phyloP scores from a whole-genome alignment of 805 yeast species.

The Torulaspora quercuum region DNA sequence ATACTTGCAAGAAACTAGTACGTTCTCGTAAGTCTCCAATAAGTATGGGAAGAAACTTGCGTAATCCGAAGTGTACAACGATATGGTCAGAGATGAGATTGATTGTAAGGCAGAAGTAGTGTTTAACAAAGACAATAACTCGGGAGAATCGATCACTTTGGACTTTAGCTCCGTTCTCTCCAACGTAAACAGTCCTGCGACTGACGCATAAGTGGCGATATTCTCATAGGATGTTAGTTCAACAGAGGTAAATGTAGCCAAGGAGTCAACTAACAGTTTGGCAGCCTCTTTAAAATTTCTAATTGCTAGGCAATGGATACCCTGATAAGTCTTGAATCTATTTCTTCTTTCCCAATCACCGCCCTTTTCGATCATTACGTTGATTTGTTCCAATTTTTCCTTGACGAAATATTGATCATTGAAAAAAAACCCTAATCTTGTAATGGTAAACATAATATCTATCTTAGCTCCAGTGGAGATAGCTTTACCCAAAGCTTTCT shows the following conservation, averaged over 20 bases:
- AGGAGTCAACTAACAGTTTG: slow-evolving; percentile 76
- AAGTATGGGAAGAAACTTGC: slow-evolving; percentile 71
- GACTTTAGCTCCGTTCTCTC: slow-evolving; percentile 80
- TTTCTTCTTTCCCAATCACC: slow-evolving; percentile 99
- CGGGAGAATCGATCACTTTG: slow-evolving; percentile 90
- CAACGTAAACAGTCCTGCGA: slow-evolving; percentile 81
- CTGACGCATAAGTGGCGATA: slow-evolving; percentile 81
- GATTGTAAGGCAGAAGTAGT: slow-evolving; percentile 72
- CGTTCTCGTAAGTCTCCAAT: slow-evolving; percentile 70
- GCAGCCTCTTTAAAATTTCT: slow-evolving; percentile 87
- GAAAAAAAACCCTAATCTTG: slow-evolving; percentile 86
- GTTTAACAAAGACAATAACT: slow-evolving; percentile 74
- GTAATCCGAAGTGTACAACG: slow-evolving; percentile 87
- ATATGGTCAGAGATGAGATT: slow-evolving; percentile 74
- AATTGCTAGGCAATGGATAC: slow-evolving; percentile 77
- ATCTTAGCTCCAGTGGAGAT: slow-evolving; percentile 89
- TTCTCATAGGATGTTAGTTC: slow-evolving; percentile 87
- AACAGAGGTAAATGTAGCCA: slow-evolving; percentile 92
- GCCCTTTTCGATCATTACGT: slow-evolving; percentile 82
- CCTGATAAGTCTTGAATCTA: slow-evolving; percentile 86
- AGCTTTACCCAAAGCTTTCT: slow-evolving; percentile 71
- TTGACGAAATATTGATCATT: slow-evolving; percentile 69
- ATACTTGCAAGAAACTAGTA: slow-evolving; percentile 62
- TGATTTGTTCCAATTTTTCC: slow-evolving; percentile 68
- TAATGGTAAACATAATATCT: slow-evolving; percentile 75